Percentiles rank a stretch among this genome's conserved stretches.
phyloP scores from a whole-genome alignment of 805 yeast genomes.

The Pichia cabralensis region DNA sequence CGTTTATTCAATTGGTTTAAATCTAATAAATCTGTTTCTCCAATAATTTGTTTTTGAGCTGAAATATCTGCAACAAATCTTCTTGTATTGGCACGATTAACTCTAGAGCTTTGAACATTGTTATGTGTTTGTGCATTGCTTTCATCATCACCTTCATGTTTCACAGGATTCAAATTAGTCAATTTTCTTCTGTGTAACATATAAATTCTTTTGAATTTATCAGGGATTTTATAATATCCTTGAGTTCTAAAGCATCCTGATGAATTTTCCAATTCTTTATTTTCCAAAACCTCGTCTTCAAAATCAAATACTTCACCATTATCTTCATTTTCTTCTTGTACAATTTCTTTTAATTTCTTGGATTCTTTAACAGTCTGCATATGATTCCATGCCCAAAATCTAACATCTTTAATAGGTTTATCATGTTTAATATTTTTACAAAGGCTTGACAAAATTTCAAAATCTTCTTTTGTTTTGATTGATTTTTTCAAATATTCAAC shows the following conservation, averaged over 20 bases:
- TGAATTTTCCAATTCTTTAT: constrained; percentile 27
- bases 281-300: constrained; percentile 20
- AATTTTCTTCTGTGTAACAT: constrained; percentile 71
- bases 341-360: constrained; percentile 14
- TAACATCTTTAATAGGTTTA: constrained; percentile 26
- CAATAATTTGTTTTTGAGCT: constrained; percentile 67
- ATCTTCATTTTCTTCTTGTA: constrained; percentile 16
- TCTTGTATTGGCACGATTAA: constrained; percentile 77
- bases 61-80: constrained; percentile 84
- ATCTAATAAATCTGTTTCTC: constrained; percentile 73
- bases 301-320: constrained; percentile 20
- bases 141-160: constrained; percentile 43
- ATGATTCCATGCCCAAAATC: constrained; percentile 59
- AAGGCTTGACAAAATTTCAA: constrained; percentile 38
- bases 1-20: constrained; percentile 83
- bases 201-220: constrained; percentile 61
- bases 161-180: constrained; percentile 59
- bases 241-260: constrained; percentile 62
- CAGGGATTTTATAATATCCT: constrained; percentile 67
- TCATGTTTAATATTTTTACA: constrained; percentile 21
- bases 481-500: constrained; percentile 41
- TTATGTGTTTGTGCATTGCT: constrained; percentile 16
- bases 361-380: constrained; percentile 25
- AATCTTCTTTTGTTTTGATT: constrained; percentile 71
- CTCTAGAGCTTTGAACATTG: constrained; percentile 62